A percentile compares a stretch with the other conserved stretches of the same genome.
Conservation (phyloP, 2,329 filamentous ascomycete genomes). For the Geosmithia flava region DNA sequence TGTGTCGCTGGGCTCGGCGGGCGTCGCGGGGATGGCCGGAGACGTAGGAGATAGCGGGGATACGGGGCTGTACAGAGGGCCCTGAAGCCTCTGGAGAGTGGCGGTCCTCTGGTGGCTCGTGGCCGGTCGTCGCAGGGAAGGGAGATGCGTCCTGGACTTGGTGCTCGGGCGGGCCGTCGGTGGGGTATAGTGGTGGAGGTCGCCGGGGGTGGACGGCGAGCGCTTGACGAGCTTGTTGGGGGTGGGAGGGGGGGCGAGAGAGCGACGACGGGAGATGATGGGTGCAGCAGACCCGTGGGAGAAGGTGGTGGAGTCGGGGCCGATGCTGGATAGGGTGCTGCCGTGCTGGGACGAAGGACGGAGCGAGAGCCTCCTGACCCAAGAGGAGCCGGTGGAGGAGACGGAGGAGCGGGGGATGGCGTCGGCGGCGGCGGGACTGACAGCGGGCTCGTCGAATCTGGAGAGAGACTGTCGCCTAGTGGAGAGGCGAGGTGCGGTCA, state of each 20-base stretch:
- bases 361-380: conserved; percentile 60
- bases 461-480: conserved; percentile 30
- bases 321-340: conserved; percentile 51
- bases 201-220: conserved; percentile 40
- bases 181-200: conserved; percentile 25
- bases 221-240: conserved; percentile 74
- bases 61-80: conserved; percentile 6
- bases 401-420: conserved; percentile 37
- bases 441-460: conserved; percentile 21
- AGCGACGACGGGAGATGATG: conserved; percentile 34
- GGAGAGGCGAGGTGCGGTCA: conserved; percentile 23
- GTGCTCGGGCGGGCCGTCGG: conserved; percentile 33
- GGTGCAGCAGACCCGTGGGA: conserved; percentile 56
- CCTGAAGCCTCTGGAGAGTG: conserved; percentile 38
- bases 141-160: conserved; percentile 48
- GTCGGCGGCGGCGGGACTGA: conserved; percentile 20
- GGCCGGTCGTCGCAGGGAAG: conserved; percentile 58
- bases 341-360: conserved; percentile 53
- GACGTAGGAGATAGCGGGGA: conserved; percentile 4
- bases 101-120: conserved; percentile 70
- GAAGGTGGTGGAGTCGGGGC: conserved; percentile 50
- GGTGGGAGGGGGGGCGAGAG: conserved; percentile 31
- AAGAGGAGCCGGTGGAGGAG: conserved; percentile 49
- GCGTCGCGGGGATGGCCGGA: background rate
- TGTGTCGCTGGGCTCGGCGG: background rate